A percentile compares a stretch with the other conserved stretches of the same genome.
Evolutionary conservation across 495 filamentous ascomycete genomes (phyloP).

Genomic region (Aspergillus sparsus): DNA sequence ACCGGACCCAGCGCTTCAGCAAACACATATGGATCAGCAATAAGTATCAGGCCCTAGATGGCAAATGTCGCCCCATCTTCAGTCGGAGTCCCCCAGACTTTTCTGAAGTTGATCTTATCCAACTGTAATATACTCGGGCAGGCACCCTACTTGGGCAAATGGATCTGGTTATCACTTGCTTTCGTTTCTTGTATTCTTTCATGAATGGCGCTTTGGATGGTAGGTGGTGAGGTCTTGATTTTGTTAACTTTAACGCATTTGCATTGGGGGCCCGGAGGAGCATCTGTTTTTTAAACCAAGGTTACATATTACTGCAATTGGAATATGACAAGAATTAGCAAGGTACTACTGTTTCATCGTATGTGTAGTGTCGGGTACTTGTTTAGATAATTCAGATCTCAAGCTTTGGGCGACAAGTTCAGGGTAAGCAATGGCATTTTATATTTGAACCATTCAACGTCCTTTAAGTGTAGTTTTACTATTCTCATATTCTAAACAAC

Average conservation of each 20-base stretch:
- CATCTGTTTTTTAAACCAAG: neutral
- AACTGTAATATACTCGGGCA: slow-evolving; percentile 51
- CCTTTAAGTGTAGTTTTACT: too few relatives aligned
- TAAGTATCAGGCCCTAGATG: slow-evolving; percentile 83
- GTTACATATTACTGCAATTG: neutral
- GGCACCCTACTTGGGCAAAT: neutral
- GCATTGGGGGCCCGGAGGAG: neutral
- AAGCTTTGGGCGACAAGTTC: too few relatives aligned
- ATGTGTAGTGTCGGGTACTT: too few relatives aligned
- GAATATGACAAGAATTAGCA: too few relatives aligned
- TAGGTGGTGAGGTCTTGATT: neutral
- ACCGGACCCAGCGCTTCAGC: slow-evolving; percentile 71
- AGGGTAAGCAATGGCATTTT: too few relatives aligned
- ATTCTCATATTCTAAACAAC: too few relatives aligned
- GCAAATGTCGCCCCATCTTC: slow-evolving; percentile 83
- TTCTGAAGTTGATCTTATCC: slow-evolving; percentile 85
- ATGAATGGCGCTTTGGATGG: neutral
- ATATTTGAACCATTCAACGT: too few relatives aligned
- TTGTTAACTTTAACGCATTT: slow-evolving; percentile 6
- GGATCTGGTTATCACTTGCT: neutral
- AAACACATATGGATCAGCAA: slow-evolving; percentile 93
- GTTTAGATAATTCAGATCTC: too few relatives aligned
- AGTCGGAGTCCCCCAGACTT: slow-evolving; percentile 89
- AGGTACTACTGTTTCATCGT: too few relatives aligned
- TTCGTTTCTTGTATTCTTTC: neutral